A percentile compares a stretch with the other conserved stretches of the same genome.
These are phyloP conservation scores for Filosporella fistucella DNA, from an alignment of 495 filamentous ascomycete genomes.

Conservation along the genomic window DNA sequence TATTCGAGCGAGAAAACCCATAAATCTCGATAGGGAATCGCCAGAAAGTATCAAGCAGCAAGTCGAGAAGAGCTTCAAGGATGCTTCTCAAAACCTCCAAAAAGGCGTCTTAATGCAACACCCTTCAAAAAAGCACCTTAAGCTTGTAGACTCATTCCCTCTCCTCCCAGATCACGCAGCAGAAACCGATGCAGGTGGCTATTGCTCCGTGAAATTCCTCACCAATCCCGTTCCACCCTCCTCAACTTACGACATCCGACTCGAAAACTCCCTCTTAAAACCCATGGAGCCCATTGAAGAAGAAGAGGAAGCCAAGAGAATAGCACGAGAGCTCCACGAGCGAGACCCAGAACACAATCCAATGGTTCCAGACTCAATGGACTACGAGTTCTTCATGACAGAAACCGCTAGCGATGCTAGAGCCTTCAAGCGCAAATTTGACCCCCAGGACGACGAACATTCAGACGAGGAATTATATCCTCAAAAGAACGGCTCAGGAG, in stretches of 20 bases:
- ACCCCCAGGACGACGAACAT: constrained; percentile 61
- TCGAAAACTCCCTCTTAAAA: constrained; percentile 74
- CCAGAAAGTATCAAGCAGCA: constrained; percentile 77
- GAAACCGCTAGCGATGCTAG: constrained; percentile 48
- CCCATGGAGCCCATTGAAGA: constrained; percentile 51
- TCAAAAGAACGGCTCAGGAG: constrained; percentile 35
- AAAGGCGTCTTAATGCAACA: constrained; percentile 76
- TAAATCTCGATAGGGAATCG: constrained; percentile 53
- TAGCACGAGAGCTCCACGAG: constrained; percentile 55
- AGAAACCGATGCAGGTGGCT: constrained; percentile 81
- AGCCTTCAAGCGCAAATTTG: constrained; percentile 69
- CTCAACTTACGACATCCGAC: constrained; percentile 66
- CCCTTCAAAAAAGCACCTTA: constrained; percentile 74
- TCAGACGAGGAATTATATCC: constrained; percentile 67
- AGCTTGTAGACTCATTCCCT: constrained; percentile 74
- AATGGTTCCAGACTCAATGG: constrained; percentile 56
- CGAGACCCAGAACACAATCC: constrained; percentile 57
- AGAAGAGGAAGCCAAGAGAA: constrained; percentile 43
- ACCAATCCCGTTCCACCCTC: constrained; percentile 67
- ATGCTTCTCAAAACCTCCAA: constrained; percentile 60
- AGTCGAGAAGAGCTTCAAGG: constrained; percentile 80
- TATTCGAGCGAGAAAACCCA: not conserved
- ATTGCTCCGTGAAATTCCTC: constrained; percentile 83
- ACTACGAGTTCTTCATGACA: constrained; percentile 79
- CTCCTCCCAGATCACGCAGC: constrained; percentile 84